Conservation (phyloP, 148 eudicot species). For the Rhododendron vialii region DNA sequence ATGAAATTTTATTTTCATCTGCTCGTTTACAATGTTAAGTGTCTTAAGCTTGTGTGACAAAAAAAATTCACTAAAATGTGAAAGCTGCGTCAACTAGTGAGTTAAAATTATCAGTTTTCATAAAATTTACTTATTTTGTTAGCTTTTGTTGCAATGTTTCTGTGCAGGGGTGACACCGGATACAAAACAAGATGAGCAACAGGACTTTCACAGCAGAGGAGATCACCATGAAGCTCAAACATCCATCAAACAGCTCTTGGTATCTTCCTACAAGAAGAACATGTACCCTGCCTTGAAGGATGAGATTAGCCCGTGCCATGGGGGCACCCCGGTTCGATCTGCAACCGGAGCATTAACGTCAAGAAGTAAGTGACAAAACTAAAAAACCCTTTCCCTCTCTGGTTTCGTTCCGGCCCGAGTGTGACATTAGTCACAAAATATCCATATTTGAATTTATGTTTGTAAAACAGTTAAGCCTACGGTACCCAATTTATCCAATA, state of each 20-base stretch:
- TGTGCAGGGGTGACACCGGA: slow-evolving; percentile 45
- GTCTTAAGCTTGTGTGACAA: background rate
- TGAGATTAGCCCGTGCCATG: slow-evolving; percentile 27
- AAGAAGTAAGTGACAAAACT: slow-evolving; percentile 31
- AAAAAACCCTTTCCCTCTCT: background rate
- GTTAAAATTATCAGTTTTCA: too few relatives aligned
- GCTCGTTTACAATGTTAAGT: background rate
- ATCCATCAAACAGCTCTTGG: slow-evolving; percentile 49
- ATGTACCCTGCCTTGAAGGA: slow-evolving; percentile 47
- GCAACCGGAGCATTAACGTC: slow-evolving; percentile 27
- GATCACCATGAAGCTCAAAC: slow-evolving; percentile 46
- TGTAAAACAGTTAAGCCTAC: too few relatives aligned
- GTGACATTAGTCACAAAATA: slow-evolving; percentile 5
- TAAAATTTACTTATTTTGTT: background rate
- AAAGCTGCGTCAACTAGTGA: background rate
- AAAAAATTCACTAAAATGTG: background rate
- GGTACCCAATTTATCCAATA: background rate
- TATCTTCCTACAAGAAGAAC: slow-evolving; percentile 54
- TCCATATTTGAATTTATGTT: background rate
- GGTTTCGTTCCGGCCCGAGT: background rate
- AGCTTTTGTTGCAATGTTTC: background rate
- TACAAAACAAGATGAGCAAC: slow-evolving; percentile 39
- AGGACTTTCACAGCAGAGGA: slow-evolving; percentile 26
- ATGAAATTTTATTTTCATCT: slow-evolving; percentile 12
- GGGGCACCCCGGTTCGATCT: slow-evolving; percentile 15